A percentile compares a stretch with the other conserved stretches of the same genome.
These are phyloP conservation scores for Suillus placidus DNA, from an alignment of 768 basidiomycete genomes.

Conservation along the genomic window DNA sequence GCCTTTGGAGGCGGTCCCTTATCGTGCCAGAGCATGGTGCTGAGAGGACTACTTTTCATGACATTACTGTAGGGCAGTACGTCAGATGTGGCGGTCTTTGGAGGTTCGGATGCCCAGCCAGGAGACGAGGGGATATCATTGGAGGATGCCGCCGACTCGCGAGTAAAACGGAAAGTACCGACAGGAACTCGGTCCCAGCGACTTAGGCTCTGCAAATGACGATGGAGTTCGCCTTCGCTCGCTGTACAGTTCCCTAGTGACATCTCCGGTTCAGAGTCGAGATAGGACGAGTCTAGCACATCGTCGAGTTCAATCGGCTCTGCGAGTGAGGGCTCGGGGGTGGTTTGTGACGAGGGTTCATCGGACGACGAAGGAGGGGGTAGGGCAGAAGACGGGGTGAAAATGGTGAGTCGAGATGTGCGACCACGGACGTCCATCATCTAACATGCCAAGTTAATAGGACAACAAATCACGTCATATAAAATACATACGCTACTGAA, in stretches of 20 bases:
- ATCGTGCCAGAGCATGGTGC: constrained; percentile 55
- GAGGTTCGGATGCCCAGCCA: constrained; percentile 31
- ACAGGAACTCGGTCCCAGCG: constrained; percentile 80
- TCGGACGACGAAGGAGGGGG: constrained; percentile 40
- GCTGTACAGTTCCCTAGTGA: constrained; percentile 33
- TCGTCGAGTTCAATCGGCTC: constrained; percentile 68
- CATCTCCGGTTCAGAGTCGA: constrained; percentile 56
- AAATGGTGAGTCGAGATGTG: constrained; percentile 38
- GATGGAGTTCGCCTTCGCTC: constrained; percentile 38
- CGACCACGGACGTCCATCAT: constrained; percentile 35
- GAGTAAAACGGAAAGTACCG: constrained; percentile 69
- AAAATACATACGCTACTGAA: constrained; percentile 39
- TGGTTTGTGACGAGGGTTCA: constrained; percentile 36
- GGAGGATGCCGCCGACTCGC: constrained; percentile 30
- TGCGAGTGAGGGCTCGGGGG: constrained; percentile 43
- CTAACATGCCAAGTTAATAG: constrained; percentile 19
- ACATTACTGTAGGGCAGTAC: constrained; percentile 39
- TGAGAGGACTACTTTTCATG: constrained; percentile 58
- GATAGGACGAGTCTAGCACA: constrained; percentile 73
- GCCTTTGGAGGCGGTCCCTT: constrained; percentile 25
- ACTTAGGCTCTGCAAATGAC: constrained; percentile 51
- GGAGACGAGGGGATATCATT: constrained; percentile 32
- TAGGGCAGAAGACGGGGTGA: constrained; percentile 31
- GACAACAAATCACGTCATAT: constrained; percentile 14
- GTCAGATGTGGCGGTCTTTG: constrained; percentile 23